Evolutionary conservation across 1,139 yeast genomes (phyloP).

Genomic region (Pichia kudriavzevii): DNA sequence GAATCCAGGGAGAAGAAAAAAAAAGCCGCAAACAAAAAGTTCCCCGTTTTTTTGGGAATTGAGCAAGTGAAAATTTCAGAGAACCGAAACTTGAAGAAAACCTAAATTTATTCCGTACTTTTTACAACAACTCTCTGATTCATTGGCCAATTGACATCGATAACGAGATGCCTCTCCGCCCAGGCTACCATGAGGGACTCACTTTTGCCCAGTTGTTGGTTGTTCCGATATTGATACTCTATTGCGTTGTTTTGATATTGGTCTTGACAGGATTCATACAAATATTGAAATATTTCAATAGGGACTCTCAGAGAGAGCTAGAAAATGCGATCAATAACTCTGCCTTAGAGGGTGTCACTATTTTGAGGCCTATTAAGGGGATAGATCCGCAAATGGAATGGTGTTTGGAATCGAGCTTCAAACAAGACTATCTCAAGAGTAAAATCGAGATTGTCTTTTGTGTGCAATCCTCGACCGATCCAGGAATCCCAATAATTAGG

Average conservation of each 20-base stretch:
- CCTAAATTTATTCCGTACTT: no score
- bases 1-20: no score
- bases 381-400: conserved; percentile 66
- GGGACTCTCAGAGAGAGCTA: conserved; percentile 15
- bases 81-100: no score
- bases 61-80: no score
- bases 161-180: no score
- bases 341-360: conserved; percentile 60
- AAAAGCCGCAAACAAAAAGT: no score
- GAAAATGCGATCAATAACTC: conserved; percentile 15
- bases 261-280: conserved; percentile 44
- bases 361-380: conserved; percentile 78
- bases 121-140: no score
- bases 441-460: conserved; percentile 69
- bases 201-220: not conserved
- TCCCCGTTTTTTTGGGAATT: no score
- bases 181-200: no score
- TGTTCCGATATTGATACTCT: conserved; percentile 12
- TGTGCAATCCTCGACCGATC: conserved; percentile 56
- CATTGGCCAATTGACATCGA: no score
- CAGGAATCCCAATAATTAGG: conserved; percentile 54
- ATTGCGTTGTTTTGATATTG: conserved; percentile 33
- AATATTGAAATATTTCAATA: conserved; percentile 34
- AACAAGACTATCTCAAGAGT: conserved; percentile 55
- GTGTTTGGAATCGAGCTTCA: conserved; percentile 63